These are phyloP conservation scores for Uronychia binucleata DNA, from an alignment of 73 alveolate genomes.

Conservation along the genomic window DNA sequence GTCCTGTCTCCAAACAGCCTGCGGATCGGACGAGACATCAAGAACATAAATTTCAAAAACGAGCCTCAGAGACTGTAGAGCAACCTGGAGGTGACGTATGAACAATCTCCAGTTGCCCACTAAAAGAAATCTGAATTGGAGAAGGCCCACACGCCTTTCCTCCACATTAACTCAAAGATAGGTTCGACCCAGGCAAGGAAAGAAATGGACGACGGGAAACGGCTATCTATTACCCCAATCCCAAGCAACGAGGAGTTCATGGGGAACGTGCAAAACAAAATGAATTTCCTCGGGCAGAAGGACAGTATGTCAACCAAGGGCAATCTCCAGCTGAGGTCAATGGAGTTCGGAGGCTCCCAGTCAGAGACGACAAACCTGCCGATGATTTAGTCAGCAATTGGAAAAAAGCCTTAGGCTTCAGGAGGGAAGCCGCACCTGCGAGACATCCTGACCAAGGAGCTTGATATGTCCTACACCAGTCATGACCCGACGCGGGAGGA, in stretches of 20 bases:
- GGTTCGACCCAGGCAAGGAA: neutral
- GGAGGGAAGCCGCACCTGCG: no score
- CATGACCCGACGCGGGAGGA: no score
- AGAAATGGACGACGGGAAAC: neutral
- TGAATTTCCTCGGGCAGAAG: neutral
- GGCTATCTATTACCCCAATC: neutral
- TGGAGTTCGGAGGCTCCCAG: neutral
- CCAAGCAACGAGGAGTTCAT: neutral
- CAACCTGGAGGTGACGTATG: neutral
- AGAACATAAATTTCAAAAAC: neutral
- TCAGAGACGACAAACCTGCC: neutral
- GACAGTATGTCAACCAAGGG: neutral
- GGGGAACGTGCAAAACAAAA: neutral
- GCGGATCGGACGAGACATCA: neutral
- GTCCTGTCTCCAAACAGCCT: neutral
- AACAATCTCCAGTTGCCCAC: neutral
- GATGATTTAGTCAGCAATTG: neutral
- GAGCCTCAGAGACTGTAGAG: neutral
- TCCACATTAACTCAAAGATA: neutral
- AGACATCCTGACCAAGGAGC: no score
- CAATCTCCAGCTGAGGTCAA: neutral
- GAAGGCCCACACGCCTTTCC: slow-evolving; percentile 1
- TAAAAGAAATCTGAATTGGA: neutral
- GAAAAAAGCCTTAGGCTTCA: no score
- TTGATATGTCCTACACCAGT: no score